A percentile compares a stretch with the other conserved stretches of the same genome.
phyloP scores from a whole-genome alignment of 2,329 filamentous ascomycete species.

The Venturia carpophila region DNA sequence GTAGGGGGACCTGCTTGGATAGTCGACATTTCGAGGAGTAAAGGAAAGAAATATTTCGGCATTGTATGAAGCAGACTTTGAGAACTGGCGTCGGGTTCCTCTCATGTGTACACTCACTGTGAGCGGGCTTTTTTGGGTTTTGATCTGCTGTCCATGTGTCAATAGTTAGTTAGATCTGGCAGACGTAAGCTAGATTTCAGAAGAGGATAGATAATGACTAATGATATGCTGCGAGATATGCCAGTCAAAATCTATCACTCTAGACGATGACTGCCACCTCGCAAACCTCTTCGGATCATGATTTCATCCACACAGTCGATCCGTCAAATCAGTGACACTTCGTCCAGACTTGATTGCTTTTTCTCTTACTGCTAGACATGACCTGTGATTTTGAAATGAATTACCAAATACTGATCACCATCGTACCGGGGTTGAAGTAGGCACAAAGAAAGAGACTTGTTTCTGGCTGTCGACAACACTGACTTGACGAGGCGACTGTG shows the following conservation, averaged over 20 bases:
- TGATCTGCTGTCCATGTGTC: background rate
- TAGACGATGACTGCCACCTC: too few species aligned
- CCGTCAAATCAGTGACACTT: background rate
- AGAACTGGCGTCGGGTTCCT: background rate
- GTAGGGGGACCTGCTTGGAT: background rate
- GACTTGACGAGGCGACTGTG: background rate
- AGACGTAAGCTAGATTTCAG: background rate
- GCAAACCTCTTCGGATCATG: too few species aligned
- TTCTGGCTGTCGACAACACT: background rate
- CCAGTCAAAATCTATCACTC: background rate
- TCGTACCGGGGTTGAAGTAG: too few species aligned
- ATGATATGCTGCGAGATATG: background rate
- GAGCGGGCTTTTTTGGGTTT: background rate
- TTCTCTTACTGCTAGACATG: background rate
- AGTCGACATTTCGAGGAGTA: background rate
- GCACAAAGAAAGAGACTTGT: too few species aligned
- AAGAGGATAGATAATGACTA: background rate
- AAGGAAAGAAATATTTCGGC: background rate
- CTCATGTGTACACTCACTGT: background rate
- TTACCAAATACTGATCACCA: background rate
- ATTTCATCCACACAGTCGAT: background rate
- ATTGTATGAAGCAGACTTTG: background rate
- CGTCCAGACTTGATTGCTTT: background rate
- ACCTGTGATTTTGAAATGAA: background rate
- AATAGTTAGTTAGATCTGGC: background rate